phyloP scores from a whole-genome alignment of 495 filamentous ascomycete genomes.

The Aspergillus coremiiformis region DNA sequence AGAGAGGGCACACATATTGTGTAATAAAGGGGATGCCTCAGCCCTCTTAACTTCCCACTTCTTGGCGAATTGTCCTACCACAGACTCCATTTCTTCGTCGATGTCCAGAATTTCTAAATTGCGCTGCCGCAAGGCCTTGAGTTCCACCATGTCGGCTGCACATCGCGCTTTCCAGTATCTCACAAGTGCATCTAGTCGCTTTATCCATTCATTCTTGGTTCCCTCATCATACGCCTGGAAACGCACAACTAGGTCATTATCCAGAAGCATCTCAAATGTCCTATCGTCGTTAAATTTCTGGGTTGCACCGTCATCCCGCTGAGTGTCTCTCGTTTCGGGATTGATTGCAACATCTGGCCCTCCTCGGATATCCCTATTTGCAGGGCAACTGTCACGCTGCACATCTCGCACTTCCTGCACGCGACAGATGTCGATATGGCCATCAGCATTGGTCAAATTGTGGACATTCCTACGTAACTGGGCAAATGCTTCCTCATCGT shows the following conservation, averaged over 20 bases:
- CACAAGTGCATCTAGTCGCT: conserved; percentile 49
- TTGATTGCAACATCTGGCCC: conserved; percentile 47
- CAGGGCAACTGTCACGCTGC: conserved; percentile 40
- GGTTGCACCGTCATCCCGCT: conserved; percentile 46
- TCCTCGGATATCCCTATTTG: conserved; percentile 42
- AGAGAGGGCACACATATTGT: conserved; percentile 62
- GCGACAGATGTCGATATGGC: conserved; percentile 57
- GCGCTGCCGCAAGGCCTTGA: conserved; percentile 48
- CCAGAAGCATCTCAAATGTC: conserved; percentile 56
- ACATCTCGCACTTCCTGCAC: conserved; percentile 51
- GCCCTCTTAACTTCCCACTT: conserved; percentile 70
- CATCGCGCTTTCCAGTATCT: conserved; percentile 60
- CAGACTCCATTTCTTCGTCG: conserved; percentile 63
- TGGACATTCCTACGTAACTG: conserved; percentile 55
- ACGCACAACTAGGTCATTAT: conserved; percentile 57
- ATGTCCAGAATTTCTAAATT: conserved; percentile 60
- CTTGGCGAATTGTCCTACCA: conserved; percentile 58
- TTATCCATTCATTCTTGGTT: conserved; percentile 60
- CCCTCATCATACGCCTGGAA: conserved; percentile 56
- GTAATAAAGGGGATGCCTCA: conserved; percentile 56
- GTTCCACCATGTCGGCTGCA: conserved; percentile 47
- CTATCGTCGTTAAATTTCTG: conserved; percentile 48
- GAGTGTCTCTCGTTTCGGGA: conserved; percentile 37
- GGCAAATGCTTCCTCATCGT: conserved; percentile 55
- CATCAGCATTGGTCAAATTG: conserved; percentile 54